phyloP scores from a whole-genome alignment of 228 moss, liverwort and hornwort species.

The Sphagnum magellanicum region DNA sequence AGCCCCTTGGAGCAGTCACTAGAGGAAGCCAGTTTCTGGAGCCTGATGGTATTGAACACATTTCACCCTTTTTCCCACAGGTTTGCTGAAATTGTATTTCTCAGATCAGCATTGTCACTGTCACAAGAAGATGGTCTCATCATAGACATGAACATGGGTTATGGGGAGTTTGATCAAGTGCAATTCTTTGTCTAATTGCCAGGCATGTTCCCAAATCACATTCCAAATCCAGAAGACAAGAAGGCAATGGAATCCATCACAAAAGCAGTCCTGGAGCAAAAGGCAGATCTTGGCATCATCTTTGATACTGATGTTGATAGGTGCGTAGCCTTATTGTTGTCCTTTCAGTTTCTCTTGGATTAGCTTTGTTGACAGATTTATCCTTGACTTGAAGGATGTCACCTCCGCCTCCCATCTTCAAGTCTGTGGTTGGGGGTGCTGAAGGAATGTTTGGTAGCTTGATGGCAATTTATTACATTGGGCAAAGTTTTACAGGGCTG shows the following conservation, averaged over 20 bases:
- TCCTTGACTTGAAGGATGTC: no score
- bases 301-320: slow-evolving; percentile 99
- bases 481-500: slow-evolving; percentile 43
- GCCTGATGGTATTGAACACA: slow-evolving; percentile 62
- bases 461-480: background rate
- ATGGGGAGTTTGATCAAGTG: no score
- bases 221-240: slow-evolving; percentile 89
- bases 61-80: no score
- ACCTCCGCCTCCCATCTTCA: no score
- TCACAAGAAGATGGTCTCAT: no score
- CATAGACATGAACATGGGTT: no score
- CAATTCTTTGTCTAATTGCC: slow-evolving; percentile 5
- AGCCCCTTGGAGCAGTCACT: slow-evolving; percentile 80
- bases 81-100: no score
- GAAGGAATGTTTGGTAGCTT: background rate
- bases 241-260: slow-evolving; percentile 88
- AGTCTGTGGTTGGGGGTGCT: no score
- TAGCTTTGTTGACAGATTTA: no score
- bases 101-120: no score
- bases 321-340: slow-evolving; percentile 8
- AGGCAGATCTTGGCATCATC: slow-evolving; percentile 92
- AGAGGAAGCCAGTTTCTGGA: slow-evolving; percentile 92
- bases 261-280: slow-evolving; percentile 78
- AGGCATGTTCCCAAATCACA: slow-evolving; percentile 99
- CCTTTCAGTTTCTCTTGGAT: no score